Evolutionary conservation across 129 eudicot genomes (phyloP).

Genomic region (Lonicera japonica): DNA sequence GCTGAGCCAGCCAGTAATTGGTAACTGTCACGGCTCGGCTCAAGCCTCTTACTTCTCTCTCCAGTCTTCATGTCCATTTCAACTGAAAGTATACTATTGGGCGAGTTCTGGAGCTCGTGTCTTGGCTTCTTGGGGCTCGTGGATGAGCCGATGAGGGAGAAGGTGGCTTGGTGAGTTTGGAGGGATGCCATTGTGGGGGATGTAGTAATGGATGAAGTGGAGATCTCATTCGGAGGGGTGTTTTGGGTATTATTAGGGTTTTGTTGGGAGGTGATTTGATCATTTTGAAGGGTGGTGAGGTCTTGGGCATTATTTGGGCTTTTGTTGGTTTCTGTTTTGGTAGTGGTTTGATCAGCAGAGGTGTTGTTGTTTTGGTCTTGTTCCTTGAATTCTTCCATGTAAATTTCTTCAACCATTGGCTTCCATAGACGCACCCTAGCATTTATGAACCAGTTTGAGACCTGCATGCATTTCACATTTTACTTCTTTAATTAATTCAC

Average conservation of each 20-base stretch:
- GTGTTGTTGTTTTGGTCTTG: constrained; percentile 13
- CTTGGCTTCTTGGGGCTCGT: constrained; percentile 19
- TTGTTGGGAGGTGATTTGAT: constrained; percentile 9
- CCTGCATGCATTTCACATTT: constrained; percentile 23
- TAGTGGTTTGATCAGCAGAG: background rate
- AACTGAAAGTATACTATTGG: constrained; percentile 29
- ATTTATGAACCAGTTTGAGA: constrained; percentile 56
- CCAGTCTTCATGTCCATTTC: constrained; percentile 30
- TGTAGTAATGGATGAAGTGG: constrained; percentile 12
- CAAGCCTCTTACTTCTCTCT: background rate
- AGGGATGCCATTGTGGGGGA: constrained; percentile 11
- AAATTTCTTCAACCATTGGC: constrained; percentile 62
- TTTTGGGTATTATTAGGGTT: background rate
- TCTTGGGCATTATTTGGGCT: constrained; percentile 9
- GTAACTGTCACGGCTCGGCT: background rate
- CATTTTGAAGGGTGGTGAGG: background rate
- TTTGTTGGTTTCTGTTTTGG: constrained; percentile 12
- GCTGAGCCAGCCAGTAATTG: background rate
- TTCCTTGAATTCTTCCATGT: constrained; percentile 40
- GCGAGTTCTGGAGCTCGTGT: constrained; percentile 23
- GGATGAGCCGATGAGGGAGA: constrained; percentile 13
- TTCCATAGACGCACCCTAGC: constrained; percentile 59
- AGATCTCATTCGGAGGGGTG: constrained; percentile 11
- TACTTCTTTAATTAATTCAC: background rate
- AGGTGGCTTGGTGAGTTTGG: constrained; percentile 11